Evolutionary conservation across 169 alveolate species (phyloP).

Genomic region (Eimeria sp.): DNA sequence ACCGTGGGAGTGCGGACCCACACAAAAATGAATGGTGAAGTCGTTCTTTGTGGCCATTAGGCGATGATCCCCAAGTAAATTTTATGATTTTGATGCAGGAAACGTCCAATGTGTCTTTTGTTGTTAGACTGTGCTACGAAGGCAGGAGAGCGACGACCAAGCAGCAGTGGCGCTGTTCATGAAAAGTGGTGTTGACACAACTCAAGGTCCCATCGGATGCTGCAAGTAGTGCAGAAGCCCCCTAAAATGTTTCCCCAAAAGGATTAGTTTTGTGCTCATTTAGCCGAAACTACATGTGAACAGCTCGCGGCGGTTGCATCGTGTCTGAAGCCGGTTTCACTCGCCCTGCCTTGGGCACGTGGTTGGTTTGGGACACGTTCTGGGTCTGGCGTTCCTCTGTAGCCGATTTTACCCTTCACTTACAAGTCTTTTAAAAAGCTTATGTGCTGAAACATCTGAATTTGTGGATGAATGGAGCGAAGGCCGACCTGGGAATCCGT

Average conservation of each 20-base stretch:
- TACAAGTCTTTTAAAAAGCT: background rate
- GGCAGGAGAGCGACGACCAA: constrained; percentile 27
- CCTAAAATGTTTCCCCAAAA: background rate
- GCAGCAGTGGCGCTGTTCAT: constrained; percentile 27
- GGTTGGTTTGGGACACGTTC: constrained; percentile 40
- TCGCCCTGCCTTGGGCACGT: constrained; percentile 37
- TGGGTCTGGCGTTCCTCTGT: background rate
- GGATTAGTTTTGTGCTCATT: background rate
- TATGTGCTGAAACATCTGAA: background rate
- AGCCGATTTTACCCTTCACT: background rate
- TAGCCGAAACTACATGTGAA: background rate
- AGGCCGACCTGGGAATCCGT: background rate
- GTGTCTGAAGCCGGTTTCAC: constrained; percentile 7
- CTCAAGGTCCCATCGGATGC: background rate
- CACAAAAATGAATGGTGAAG: background rate
- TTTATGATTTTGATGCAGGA: background rate
- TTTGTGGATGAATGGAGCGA: background rate
- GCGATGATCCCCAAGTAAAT: background rate
- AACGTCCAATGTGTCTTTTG: background rate
- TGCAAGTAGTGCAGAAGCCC: background rate
- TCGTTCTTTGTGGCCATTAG: background rate
- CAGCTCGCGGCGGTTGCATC: background rate
- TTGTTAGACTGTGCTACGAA: background rate
- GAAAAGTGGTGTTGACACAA: background rate
- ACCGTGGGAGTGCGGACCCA: background rate